phyloP scores from a whole-genome alignment of 2,329 filamentous ascomycete species.

The Ophiocordyceps camponoti-floridani region DNA sequence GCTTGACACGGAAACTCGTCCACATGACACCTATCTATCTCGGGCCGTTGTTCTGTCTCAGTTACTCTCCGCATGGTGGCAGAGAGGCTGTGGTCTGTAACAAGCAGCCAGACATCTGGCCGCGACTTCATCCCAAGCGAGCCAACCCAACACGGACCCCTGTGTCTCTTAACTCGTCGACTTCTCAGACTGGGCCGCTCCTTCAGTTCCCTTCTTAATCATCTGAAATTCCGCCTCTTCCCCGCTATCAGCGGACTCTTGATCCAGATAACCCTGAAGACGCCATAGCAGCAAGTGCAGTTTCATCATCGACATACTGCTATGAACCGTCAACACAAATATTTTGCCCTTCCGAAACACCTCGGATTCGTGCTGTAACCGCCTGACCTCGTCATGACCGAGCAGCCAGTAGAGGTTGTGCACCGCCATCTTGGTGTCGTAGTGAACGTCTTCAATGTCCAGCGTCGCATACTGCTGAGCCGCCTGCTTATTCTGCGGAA shows the following conservation, averaged over 20 bases:
- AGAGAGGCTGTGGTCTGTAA: no score
- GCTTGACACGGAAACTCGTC: no score
- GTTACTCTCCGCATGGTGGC: no score
- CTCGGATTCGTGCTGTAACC: slow-evolving; percentile 16
- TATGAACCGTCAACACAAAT: slow-evolving; percentile 21
- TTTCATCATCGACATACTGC: slow-evolving; percentile 19
- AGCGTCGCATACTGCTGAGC: slow-evolving; percentile 25
- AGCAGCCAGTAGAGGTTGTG: slow-evolving; percentile 34
- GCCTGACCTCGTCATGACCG: slow-evolving; percentile 24
- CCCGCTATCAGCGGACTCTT: not conserved
- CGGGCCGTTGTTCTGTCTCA: no score
- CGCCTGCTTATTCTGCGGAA: slow-evolving; percentile 8
- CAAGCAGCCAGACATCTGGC: no score
- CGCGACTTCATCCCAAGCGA: no score
- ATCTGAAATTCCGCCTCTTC: no score
- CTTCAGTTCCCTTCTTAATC: no score
- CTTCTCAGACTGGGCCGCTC: no score
- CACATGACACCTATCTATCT: no score
- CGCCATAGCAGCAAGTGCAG: slow-evolving; percentile 37
- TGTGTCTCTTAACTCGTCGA: no score
- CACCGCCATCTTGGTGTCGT: slow-evolving; percentile 24
- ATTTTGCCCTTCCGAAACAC: slow-evolving; percentile 19
- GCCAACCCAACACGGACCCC: no score
- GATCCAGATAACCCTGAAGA: slow-evolving; percentile 33
- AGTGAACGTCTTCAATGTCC: slow-evolving; percentile 16